Percentiles rank a stretch among this genome's conserved stretches.
Evolutionary conservation across 1,139 yeast species (phyloP).

Genomic region (Hansenula sp.): DNA sequence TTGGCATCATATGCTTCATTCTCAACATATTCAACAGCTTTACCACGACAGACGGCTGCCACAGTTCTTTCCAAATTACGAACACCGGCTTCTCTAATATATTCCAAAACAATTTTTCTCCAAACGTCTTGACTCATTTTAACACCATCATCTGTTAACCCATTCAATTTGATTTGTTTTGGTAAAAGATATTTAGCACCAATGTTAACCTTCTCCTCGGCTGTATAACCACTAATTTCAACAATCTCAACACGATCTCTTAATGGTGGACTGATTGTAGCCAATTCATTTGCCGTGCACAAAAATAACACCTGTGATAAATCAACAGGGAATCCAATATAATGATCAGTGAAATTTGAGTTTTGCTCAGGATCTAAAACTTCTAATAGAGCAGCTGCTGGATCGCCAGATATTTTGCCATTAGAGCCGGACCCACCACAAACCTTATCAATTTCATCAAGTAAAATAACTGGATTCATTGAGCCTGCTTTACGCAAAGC

Average conservation of each 20-base stretch:
- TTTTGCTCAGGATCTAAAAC: constrained; percentile 93
- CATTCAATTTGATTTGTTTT: constrained; percentile 72
- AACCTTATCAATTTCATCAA: constrained; percentile 89
- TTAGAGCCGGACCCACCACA: constrained; percentile 48
- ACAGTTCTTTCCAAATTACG: constrained; percentile 71
- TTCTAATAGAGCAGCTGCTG: constrained; percentile 86
- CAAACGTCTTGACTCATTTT: constrained; percentile 45
- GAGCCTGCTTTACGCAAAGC: constrained; percentile 74
- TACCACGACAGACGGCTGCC: constrained; percentile 72
- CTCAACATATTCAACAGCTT: constrained; percentile 74
- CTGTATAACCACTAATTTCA: constrained; percentile 76
- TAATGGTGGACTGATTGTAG: constrained; percentile 72
- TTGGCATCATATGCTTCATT: constrained; percentile 32
- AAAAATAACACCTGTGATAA: constrained; percentile 79
- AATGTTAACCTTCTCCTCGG: constrained; percentile 72
- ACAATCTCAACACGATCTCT: constrained; percentile 86
- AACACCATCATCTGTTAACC: constrained; percentile 47
- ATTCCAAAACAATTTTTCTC: constrained; percentile 59
- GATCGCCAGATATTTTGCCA: constrained; percentile 71
- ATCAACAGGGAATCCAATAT: constrained; percentile 84
- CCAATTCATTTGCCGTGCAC: constrained; percentile 87
- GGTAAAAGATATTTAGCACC: constrained; percentile 72
- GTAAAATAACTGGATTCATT: constrained; percentile 83
- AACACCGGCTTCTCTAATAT: constrained; percentile 88
- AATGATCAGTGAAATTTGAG: constrained; percentile 74